Conservation (phyloP, 192 early-diverging fungal species). For the Chytriomyces hyalinus region DNA sequence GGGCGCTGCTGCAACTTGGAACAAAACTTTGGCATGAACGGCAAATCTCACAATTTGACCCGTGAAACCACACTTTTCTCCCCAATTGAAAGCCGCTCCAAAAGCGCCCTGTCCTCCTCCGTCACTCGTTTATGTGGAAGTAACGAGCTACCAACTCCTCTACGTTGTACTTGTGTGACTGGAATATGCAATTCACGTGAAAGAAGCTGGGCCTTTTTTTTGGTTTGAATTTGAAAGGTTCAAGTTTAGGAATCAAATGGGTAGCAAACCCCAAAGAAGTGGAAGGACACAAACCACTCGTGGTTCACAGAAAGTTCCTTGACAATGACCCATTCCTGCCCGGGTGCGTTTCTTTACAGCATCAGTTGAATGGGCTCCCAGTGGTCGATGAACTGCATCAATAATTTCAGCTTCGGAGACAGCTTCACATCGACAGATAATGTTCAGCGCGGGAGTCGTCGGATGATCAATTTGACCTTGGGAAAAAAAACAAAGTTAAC, state of each 20-base stretch:
- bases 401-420: conserved; percentile 57
- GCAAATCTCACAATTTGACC: too few species aligned
- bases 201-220: conserved; percentile 32
- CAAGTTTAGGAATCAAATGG: neutral
- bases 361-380: conserved; percentile 46
- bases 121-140: conserved; percentile 54
- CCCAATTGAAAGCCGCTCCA: conserved; percentile 9
- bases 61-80: too few species aligned
- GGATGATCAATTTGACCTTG: conserved; percentile 48
- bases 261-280: neutral
- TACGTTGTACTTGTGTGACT: conserved; percentile 38
- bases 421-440: conserved; percentile 57
- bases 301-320: conserved; percentile 54
- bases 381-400: conserved; percentile 50
- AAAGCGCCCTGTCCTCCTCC: conserved; percentile 39
- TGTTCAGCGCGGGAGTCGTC: conserved; percentile 43
- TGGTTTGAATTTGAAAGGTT: neutral
- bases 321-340: conserved; percentile 59
- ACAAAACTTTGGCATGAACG: too few species aligned
- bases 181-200: conserved; percentile 46
- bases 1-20: too few species aligned
- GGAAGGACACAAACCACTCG: conserved; percentile 33
- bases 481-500: neutral
- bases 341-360: conserved; percentile 51
- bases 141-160: conserved; percentile 45